phyloP scores from a whole-genome alignment of 2,329 filamentous ascomycete genomes.

The Aspergillus sclerotialis region DNA sequence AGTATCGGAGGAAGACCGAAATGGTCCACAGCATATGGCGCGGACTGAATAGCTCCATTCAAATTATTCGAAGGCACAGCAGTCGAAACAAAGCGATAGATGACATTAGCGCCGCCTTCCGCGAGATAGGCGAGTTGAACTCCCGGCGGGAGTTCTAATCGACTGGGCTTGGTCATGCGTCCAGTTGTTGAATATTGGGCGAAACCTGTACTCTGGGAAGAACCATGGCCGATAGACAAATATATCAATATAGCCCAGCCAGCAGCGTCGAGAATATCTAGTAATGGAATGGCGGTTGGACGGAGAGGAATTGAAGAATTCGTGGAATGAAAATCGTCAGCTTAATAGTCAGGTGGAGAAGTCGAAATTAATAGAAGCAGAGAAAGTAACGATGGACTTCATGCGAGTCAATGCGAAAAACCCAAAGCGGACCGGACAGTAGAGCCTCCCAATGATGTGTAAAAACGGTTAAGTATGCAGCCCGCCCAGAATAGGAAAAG shows the following conservation, averaged over 20 bases:
- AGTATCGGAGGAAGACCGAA: conserved; percentile 14
- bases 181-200: conserved; percentile 9
- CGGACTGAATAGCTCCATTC: conserved; percentile 17
- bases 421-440: conserved; percentile 8
- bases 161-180: conserved; percentile 26
- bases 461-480: conserved; percentile 3
- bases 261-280: no score
- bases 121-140: conserved; percentile 42
- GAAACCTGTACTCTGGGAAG: conserved; percentile 6
- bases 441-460: conserved; percentile 5
- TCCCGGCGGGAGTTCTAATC: conserved; percentile 28
- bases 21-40: conserved; percentile 10
- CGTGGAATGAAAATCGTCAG: no score
- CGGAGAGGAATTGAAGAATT: no score
- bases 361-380: no score
- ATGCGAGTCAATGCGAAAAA: conserved; percentile 8
- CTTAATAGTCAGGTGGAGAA: no score
- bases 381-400: no score
- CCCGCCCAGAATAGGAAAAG: conserved; percentile 3
- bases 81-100: conserved; percentile 54
- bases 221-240: conserved; percentile 15
- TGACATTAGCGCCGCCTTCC: conserved; percentile 72
- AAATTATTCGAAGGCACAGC: conserved; percentile 16
- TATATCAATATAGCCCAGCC: no score
- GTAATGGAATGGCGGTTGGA: neutral